Evolutionary conservation across 164 flowering plant species (phyloP), one percentile per base, ranked within the genome.

Genomic region (Litsea cubeba): DNA sequence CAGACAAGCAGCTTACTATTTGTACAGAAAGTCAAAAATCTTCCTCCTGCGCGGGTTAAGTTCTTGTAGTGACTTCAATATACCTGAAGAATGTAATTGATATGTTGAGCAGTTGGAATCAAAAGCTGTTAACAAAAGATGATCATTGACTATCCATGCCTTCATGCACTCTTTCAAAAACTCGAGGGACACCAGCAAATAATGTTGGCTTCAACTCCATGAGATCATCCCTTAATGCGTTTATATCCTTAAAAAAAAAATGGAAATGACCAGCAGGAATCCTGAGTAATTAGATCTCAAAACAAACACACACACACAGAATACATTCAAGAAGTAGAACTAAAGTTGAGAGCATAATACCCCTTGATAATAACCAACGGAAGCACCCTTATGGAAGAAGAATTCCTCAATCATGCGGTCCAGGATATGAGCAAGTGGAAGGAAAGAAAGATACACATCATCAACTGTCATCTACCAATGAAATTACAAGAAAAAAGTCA

Each of bases 301-400:
- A 35, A 35, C 46, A 35, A 35, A 35, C 1, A 7, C 46, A 35
- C 46, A 35, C 46, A 7, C 32, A 30, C 32, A 28, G 4, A 30
- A 3, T 30, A 30, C 32, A 30, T 30, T 30, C 32, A 30, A 30
- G 60, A 40, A 54, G 60, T 54, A 18, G n/a, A 54, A 54, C 60
- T 20, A 54, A 40, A 46, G 24, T 68, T 17, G 26, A 73, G 66
- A 81, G 71, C 82, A 72, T 84, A 95, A 72, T 84, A 95, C 99
- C 88, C 99, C 99, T 76, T 93, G 99, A 81, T 85, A 95, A 85
- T 82, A 95, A 69, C 99, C 99, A 74, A 95, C 89, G 68, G 97
- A 93, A 79, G 98, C 99, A 72, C 98, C 99, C 50, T 87, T 87
- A 30, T 81, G 90, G 83, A 93, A 89, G 77, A 93, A 95, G 68